Evolutionary conservation across 306 rosid species (phyloP), one percentile per base, ranked within the genome.

Genomic region (Crotalaria pallida): DNA sequence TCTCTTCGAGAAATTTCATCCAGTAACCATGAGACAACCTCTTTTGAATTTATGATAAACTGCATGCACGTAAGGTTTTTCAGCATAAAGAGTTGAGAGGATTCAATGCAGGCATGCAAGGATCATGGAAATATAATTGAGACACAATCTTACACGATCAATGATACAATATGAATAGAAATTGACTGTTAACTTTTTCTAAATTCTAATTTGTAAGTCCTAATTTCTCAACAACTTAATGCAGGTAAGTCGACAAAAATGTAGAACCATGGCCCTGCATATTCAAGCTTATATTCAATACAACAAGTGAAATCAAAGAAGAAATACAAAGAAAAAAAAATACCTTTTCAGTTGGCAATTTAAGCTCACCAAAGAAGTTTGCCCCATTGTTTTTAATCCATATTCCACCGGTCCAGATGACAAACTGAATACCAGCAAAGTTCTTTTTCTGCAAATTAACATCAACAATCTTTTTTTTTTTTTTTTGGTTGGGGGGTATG

Each of bases 351-450:
- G 31, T 33, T 13, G 73, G 57, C 56, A 53, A 50, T 74, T 58
- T 23, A 18, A 79, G 18, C 38, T 52, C 64, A 22, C 56, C 69
- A 53, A 24, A 44, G 83, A 79, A 79, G 45, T 79, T 79, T 47
- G 49, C 48, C n/a, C 77, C 83, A 15, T 69, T 74, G 65, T 79
- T 75, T 69, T 79, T 79, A 0, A 79, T 74, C 83, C 83, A 79
- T 62, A 77, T 18, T 19, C 80, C 76, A 23, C 73, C 48, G 13
- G 63, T 51, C 80, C 80, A 79, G 61, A 79, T 74, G 36, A 79
- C 64, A 74, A 79, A 79, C 48, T 69, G 83, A 73, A 79, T 61
- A 51, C 77, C 77, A 23, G 41, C 51, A 21, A 69, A 68, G 45
- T 62, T 74, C 71, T 34, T 74, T 74, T 69, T 45, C 72, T 79